A percentile compares a stretch with the other conserved stretches of the same genome.
phyloP scores from a whole-genome alignment of 2,329 filamentous ascomycete species.

The Sporothrix curviconia region DNA sequence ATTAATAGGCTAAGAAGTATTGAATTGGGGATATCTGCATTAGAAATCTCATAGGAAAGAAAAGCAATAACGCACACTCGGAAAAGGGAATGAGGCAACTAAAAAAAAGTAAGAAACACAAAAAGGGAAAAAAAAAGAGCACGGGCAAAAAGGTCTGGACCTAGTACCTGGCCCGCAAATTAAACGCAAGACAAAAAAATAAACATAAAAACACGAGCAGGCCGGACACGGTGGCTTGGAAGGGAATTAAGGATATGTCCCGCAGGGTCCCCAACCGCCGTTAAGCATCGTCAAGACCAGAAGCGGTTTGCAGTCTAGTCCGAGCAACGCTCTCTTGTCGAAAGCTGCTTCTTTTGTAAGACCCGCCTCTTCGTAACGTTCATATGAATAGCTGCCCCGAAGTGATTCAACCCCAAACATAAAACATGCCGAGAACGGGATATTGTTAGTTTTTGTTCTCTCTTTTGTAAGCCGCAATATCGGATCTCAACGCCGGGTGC shows the following conservation, averaged over 20 bases:
- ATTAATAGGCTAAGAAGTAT: slow-evolving; percentile 11
- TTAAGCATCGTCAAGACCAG: background rate
- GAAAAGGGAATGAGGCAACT: slow-evolving; percentile 10
- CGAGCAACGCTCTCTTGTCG: too few relatives aligned
- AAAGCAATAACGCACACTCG: slow-evolving; percentile 19
- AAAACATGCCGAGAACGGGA: slow-evolving; percentile 34
- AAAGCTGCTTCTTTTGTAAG: slow-evolving; percentile 7
- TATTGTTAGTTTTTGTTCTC: slow-evolving; percentile 31
- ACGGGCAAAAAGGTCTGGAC: slow-evolving; percentile 10
- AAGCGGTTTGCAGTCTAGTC: too few relatives aligned
- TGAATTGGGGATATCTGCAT: slow-evolving; percentile 48
- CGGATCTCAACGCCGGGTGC: slow-evolving; percentile 41
- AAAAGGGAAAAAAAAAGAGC: background rate
- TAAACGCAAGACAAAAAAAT: slow-evolving; percentile 4
- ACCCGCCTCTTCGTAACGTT: slow-evolving; percentile 10
- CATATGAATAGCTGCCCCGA: background rate
- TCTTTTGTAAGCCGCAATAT: slow-evolving; percentile 5
- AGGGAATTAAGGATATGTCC: background rate
- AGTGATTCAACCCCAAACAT: slow-evolving; percentile 1
- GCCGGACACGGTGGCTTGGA: background rate
- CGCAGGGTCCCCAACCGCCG: background rate
- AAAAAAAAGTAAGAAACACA: slow-evolving; percentile 13
- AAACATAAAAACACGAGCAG: background rate
- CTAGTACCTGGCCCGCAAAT: slow-evolving; percentile 2
- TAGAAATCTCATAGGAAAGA: slow-evolving; percentile 52